A percentile compares a stretch with the other conserved stretches of the same genome.
Conservation (phyloP, 2,329 filamentous ascomycete genomes). For the Aspergillus intermedius region DNA sequence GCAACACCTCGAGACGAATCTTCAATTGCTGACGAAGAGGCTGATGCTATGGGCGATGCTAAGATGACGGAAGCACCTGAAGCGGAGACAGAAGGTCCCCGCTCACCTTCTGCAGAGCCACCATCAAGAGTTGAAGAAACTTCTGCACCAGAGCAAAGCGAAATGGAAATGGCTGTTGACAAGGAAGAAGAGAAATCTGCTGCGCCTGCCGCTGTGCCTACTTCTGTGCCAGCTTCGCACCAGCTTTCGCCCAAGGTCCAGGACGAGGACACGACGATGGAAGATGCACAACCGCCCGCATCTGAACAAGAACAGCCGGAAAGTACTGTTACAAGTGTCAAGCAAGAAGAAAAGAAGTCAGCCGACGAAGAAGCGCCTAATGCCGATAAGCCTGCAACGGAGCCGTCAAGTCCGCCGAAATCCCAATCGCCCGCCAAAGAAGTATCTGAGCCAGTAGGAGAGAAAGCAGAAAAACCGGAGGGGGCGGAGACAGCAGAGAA, state of each 20-base stretch:
- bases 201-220: background rate
- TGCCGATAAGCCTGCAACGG: conserved; percentile 12
- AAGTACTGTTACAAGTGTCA: conserved; percentile 10
- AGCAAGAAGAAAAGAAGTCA: conserved; percentile 21
- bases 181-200: conserved; percentile 24
- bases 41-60: conserved; percentile 29
- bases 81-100: conserved; percentile 27
- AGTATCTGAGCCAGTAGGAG: conserved; percentile 3
- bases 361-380: conserved; percentile 11
- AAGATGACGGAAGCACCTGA: conserved; percentile 38
- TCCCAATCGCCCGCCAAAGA: conserved; percentile 18
- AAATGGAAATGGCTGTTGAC: conserved; percentile 25
- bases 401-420: conserved; percentile 13
- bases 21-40: conserved; percentile 40
- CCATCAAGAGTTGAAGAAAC: conserved; percentile 26
- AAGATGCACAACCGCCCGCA: conserved; percentile 25
- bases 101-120: conserved; percentile 24
- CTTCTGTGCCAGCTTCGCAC: conserved; percentile 21
- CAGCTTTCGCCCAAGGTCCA: conserved; percentile 22
- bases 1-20: conserved; percentile 41
- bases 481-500: conserved; percentile 10
- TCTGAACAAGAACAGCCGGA: conserved; percentile 12
- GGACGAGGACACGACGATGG: conserved; percentile 36
- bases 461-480: conserved; percentile 3
- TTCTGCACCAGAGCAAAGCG: conserved; percentile 25